These are phyloP conservation scores for Aspergillus aculeatus DNA, from an alignment of 2,329 filamentous ascomycete species.

Conservation along the genomic window DNA sequence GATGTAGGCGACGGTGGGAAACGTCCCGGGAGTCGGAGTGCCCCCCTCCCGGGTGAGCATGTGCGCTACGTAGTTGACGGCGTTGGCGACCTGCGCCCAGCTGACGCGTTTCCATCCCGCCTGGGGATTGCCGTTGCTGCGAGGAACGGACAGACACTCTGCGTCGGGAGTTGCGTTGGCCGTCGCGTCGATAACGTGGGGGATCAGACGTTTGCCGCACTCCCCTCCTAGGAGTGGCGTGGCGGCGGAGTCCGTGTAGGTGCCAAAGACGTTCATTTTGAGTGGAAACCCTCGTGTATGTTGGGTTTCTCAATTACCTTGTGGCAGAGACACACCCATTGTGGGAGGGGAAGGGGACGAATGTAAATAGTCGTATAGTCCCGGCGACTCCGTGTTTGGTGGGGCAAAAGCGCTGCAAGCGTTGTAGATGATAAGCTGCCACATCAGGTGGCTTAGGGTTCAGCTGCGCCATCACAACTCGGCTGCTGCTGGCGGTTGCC, in stretches of 20 bases:
- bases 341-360: no score
- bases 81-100: conserved; percentile 9
- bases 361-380: no score
- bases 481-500: not conserved
- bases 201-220: conserved; percentile 4
- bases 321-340: no score
- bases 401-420: no score
- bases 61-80: conserved; percentile 9
- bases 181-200: conserved; percentile 2
- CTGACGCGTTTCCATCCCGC: conserved; percentile 8
- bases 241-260: not conserved
- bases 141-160: conserved; percentile 3
- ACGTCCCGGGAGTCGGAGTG: not conserved
- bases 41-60: conserved; percentile 3
- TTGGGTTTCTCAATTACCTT: no score
- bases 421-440: no score
- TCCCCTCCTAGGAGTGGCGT: not conserved
- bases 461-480: not conserved
- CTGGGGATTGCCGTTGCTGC: not conserved
- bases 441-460: not conserved
- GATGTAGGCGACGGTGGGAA: conserved; percentile 11
- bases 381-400: not conserved
- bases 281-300: not conserved
- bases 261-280: conserved; percentile 5
- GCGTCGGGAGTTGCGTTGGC: not conserved